Evolutionary conservation across 2,329 filamentous ascomycete species (phyloP).

Genomic region (Trichophyton simii): DNA sequence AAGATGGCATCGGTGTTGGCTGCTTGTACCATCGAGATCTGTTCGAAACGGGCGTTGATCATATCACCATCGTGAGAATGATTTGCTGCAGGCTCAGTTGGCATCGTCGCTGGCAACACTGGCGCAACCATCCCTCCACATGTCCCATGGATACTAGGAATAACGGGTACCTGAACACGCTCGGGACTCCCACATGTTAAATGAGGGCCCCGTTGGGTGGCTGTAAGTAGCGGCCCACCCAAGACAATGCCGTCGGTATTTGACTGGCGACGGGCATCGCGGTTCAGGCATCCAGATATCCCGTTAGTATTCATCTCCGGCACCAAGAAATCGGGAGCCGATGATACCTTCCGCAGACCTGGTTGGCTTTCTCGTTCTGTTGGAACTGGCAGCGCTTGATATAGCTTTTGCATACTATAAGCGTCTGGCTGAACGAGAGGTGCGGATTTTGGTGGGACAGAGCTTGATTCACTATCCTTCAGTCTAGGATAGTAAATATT

Average conservation of each 20-base stretch:
- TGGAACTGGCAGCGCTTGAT: background rate
- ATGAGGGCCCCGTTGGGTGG: conserved; percentile 10
- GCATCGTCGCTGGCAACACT: background rate
- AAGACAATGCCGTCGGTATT: conserved; percentile 14
- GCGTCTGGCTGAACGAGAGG: background rate
- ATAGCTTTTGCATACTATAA: background rate
- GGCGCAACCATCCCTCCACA: background rate
- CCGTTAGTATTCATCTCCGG: background rate
- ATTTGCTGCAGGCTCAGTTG: conserved; percentile 1
- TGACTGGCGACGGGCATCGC: background rate
- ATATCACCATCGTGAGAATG: background rate
- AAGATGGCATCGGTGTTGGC: background rate
- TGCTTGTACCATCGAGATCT: background rate
- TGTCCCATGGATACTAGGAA: conserved; percentile 12
- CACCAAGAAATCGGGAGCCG: background rate
- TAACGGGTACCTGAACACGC: conserved; percentile 4
- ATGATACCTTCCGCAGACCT: background rate
- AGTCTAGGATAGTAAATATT: conserved; percentile 1
- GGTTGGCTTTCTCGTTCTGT: background rate
- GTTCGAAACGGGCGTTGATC: background rate
- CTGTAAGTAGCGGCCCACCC: conserved; percentile 9
- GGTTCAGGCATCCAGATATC: background rate
- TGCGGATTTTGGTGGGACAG: background rate
- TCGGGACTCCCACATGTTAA: conserved; percentile 8
- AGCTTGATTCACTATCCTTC: background rate